Conservation (phyloP, 352 stramenopile genomes). For the Phytophthora aleatoria region DNA sequence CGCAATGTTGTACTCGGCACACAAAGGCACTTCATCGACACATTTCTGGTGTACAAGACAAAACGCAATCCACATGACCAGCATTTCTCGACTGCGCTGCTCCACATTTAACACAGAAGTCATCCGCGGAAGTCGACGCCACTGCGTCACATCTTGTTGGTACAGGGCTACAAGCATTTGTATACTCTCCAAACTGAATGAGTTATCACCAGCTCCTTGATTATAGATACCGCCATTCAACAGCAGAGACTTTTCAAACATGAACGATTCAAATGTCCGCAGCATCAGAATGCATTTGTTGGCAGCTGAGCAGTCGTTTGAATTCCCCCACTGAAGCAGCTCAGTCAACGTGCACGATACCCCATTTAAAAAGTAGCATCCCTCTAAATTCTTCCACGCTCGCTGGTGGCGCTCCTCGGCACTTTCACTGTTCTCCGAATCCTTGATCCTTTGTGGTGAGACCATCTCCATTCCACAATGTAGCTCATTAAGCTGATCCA, state of each 20-base stretch:
- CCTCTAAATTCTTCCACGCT: slow-evolving; percentile 24
- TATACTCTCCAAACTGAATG: slow-evolving; percentile 15
- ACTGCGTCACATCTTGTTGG: slow-evolving; percentile 16
- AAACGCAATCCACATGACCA: slow-evolving; percentile 53
- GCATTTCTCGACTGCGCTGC: slow-evolving; percentile 42
- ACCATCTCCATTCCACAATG: slow-evolving; percentile 6
- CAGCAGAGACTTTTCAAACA: slow-evolving; percentile 23
- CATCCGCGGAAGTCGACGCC: slow-evolving; percentile 16
- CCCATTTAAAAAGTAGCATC: slow-evolving; percentile 22
- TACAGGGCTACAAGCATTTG: slow-evolving; percentile 25
- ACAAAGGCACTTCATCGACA: slow-evolving; percentile 6
- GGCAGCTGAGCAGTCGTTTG: slow-evolving; percentile 1
- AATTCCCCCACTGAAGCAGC: slow-evolving; percentile 26
- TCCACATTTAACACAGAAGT: slow-evolving; percentile 35
- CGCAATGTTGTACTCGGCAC: slow-evolving; percentile 47
- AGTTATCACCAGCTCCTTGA: background rate
- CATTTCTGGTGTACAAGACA: slow-evolving; percentile 45
- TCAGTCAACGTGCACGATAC: slow-evolving; percentile 13
- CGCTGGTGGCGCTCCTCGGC: slow-evolving; percentile 17
- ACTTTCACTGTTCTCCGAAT: slow-evolving; percentile 14
- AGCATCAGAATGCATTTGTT: slow-evolving; percentile 29
- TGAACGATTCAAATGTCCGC: slow-evolving; percentile 38
- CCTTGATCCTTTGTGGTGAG: slow-evolving; percentile 4
- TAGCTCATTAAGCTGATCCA: slow-evolving; percentile 18
- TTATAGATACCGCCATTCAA: slow-evolving; percentile 1